Evolutionary conservation across 768 basidiomycete genomes (phyloP), one percentile per base, ranked within the genome.

Genomic region (Agaricus subrufescens): DNA sequence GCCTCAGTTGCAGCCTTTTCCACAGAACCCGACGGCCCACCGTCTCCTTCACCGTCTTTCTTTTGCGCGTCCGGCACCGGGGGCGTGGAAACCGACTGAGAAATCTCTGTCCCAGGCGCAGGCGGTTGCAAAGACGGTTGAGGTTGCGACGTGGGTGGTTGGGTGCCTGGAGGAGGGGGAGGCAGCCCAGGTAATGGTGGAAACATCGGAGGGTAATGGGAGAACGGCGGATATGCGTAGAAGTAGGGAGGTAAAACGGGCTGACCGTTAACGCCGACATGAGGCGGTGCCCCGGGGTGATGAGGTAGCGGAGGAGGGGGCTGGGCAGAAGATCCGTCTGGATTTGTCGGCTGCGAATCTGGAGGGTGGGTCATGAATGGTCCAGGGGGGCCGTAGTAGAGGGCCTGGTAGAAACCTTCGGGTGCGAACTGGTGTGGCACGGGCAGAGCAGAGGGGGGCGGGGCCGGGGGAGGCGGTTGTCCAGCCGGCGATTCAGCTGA

Each of bases 171-270:
- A 14, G 59, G 58, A 23, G 57, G 58, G 12, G 62, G 63, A 10
- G 57, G 62, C 25, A 57, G 57, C 15, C 60, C 62, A 19, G 58
- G 67, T 29, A 66, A 68, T 4, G 67, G 68, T 50, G 67, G 68
- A 51, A 71, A 72, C 54, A 73, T 66, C 27, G 70, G 71, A 19
- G 71, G 73, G 52, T 72, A 74, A 46, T 71, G 69, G 9, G 69
- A 62, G 55, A 71, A 74, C 3, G 72, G 69, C 30, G 72, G 72
- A 54, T 72, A 75, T 1, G 73, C 67, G 49, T 69, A 73, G 27
- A 78, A 68, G 52, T 73, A 76, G 57, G 75, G 75, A 4, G 73
- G 76, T 61, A 76, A 68, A 14, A 70, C 62, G 4, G 68, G 71
- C 58, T 73, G 71, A 4, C 73, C 73, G 57, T 71, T 73, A 2